phyloP scores from a whole-genome alignment of 163 green algal species.

The Chlorella variabilis region DNA sequence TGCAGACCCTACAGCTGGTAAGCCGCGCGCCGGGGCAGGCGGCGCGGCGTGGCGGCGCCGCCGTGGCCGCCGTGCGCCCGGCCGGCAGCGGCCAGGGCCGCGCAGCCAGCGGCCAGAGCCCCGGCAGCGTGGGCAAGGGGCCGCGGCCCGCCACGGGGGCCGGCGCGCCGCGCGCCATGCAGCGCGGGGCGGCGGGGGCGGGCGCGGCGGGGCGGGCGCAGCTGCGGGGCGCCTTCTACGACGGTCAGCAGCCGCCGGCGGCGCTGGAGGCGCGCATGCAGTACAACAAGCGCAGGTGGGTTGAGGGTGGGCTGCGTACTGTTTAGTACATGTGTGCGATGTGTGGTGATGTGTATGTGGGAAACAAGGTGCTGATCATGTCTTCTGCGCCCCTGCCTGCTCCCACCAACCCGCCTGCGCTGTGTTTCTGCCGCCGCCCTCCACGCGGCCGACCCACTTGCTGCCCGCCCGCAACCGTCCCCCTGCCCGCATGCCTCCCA shows the following conservation, averaged over 20 bases:
- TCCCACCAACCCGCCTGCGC: no score
- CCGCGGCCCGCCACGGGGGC: neutral
- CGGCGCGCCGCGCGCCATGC: neutral
- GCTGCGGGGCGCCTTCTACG: slow-evolving; percentile 32
- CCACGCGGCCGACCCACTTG: no score
- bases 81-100: neutral
- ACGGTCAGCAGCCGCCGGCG: slow-evolving; percentile 25
- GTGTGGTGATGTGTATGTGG: neutral
- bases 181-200: neutral
- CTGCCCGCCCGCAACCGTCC: no score
- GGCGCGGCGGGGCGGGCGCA: neutral
- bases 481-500: neutral
- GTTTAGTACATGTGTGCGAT: neutral
- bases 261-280: slow-evolving; percentile 33
- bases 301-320: no score
- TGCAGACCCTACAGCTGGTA: slow-evolving; percentile 34
- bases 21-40: neutral
- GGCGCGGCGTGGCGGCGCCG: neutral
- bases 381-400: no score
- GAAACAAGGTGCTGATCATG: no score
- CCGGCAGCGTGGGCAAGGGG: slow-evolving; percentile 10
- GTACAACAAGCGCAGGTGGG: slow-evolving; percentile 41
- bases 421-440: no score
- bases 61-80: neutral
- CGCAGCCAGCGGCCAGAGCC: neutral